A percentile compares a stretch with the other conserved stretches of the same genome.
Conservation (phyloP, 2,329 filamentous ascomycete species). For the Fusarium camptoceras region DNA sequence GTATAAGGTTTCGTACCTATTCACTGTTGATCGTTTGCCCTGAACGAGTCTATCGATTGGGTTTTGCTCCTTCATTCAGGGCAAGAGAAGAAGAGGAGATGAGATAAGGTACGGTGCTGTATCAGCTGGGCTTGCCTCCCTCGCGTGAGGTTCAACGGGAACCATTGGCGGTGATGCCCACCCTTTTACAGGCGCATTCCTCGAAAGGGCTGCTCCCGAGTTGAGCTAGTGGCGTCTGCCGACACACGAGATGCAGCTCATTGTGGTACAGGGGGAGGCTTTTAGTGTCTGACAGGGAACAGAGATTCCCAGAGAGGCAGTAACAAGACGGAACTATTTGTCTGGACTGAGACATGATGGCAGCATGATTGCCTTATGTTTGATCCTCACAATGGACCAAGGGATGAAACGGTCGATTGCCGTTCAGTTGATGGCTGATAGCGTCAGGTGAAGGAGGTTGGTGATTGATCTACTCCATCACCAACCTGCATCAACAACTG, state of each 20-base stretch:
- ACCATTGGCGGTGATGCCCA: constrained; percentile 17
- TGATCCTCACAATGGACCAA: constrained; percentile 16
- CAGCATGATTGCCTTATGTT: constrained; percentile 12
- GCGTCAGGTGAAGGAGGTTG: constrained; percentile 37
- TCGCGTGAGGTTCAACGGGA: constrained; percentile 14
- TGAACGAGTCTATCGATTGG: constrained; percentile 15
- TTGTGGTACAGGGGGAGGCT: constrained; percentile 33
- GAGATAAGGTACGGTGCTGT: neutral
- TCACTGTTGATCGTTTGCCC: neutral
- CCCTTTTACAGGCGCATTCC: constrained; percentile 38
- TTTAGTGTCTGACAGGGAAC: constrained; percentile 7
- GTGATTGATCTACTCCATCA: constrained; percentile 14
- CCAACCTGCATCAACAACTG: constrained; percentile 13
- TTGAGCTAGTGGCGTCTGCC: constrained; percentile 40
- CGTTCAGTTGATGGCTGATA: constrained; percentile 27
- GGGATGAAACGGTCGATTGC: constrained; percentile 32
- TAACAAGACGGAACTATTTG: constrained; percentile 12
- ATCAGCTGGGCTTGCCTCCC: constrained; percentile 9
- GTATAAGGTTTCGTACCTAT: constrained; percentile 5
- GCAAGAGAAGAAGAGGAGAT: neutral
- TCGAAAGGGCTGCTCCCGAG: constrained; percentile 45
- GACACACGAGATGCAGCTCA: constrained; percentile 20
- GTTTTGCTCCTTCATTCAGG: constrained; percentile 4
- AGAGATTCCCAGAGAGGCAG: neutral
- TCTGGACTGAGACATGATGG: constrained; percentile 32